phyloP scores from a whole-genome alignment of 306 rosid species.

The Cicer pinnatifidum region DNA sequence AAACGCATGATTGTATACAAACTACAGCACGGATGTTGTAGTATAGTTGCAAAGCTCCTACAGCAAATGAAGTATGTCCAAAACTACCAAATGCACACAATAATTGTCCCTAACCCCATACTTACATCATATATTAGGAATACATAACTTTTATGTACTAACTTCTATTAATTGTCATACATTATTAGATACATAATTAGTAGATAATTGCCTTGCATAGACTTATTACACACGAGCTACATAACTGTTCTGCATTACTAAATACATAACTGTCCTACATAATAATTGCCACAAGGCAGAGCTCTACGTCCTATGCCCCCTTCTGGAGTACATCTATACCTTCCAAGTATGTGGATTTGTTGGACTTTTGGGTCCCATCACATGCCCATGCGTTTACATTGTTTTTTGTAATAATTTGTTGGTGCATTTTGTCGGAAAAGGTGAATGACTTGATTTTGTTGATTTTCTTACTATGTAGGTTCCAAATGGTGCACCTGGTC shows the following conservation, averaged over 20 bases:
- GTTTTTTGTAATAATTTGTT: conserved; percentile 31
- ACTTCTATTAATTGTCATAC: conserved; percentile 17
- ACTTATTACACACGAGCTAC: background rate
- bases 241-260: background rate
- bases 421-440: conserved; percentile 35
- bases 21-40: conserved; percentile 21
- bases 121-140: conserved; percentile 8
- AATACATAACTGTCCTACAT: background rate
- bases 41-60: conserved; percentile 27
- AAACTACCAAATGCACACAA: conserved; percentile 27
- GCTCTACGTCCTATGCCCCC: background rate
- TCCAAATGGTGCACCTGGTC: conserved; percentile 98
- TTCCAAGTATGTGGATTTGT: background rate
- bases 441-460: conserved; percentile 43
- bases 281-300: background rate
- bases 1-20: background rate
- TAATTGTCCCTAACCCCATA: conserved; percentile 2
- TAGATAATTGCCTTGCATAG: background rate
- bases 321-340: conserved; percentile 6
- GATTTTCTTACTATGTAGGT: conserved; percentile 59
- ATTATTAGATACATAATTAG: conserved; percentile 5
- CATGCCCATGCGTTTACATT: conserved; percentile 15
- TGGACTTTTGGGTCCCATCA: conserved; percentile 1
- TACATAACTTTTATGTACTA: conserved; percentile 9
- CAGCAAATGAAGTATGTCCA: conserved; percentile 1